A percentile compares a stretch with the other conserved stretches of the same genome.
Evolutionary conservation across 805 yeast species (phyloP).

Genomic region (Yarrowia sp.): DNA sequence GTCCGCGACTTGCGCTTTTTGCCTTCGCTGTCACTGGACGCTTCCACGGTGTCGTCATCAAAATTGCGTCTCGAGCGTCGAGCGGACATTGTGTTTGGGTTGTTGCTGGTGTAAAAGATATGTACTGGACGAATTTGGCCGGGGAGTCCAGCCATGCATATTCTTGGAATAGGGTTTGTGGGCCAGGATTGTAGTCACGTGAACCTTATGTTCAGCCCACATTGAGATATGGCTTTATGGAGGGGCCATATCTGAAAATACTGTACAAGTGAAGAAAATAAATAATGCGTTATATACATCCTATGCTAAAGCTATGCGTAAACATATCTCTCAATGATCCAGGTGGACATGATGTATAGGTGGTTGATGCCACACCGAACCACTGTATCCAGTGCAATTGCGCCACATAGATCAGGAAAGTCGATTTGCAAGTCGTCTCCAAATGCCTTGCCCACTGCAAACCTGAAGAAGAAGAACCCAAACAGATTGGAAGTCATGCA

Average conservation of each 20-base stretch:
- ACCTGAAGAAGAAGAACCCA: constrained; percentile 14
- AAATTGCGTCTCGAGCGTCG: constrained; percentile 25
- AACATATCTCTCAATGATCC: constrained; percentile 1
- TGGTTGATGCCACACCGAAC: constrained; percentile 10
- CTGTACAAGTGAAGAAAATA: neutral
- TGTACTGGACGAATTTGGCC: constrained; percentile 23
- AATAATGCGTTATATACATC: constrained; percentile 2
- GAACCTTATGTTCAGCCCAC: neutral
- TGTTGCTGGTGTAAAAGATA: constrained; percentile 11
- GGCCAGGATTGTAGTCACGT: neutral
- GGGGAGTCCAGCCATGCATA: constrained; percentile 23
- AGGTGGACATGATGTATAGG: constrained; percentile 14
- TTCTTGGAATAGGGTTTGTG: constrained; percentile 6
- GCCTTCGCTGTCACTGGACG: constrained; percentile 26
- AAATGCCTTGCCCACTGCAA: constrained; percentile 1
- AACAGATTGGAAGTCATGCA: constrained; percentile 12
- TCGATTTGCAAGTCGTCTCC: constrained; percentile 14
- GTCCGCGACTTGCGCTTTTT: constrained; percentile 17
- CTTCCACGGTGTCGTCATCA: constrained; percentile 24
- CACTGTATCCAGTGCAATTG: constrained; percentile 12
- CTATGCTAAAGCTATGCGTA: neutral
- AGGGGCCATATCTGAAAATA: neutral
- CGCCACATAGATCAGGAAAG: constrained; percentile 4
- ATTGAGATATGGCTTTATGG: neutral
- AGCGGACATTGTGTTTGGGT: constrained; percentile 18